Percentiles rank a stretch among this genome's conserved stretches.
Conservation (phyloP, 83 land plant species). For the Thuja plicata region DNA sequence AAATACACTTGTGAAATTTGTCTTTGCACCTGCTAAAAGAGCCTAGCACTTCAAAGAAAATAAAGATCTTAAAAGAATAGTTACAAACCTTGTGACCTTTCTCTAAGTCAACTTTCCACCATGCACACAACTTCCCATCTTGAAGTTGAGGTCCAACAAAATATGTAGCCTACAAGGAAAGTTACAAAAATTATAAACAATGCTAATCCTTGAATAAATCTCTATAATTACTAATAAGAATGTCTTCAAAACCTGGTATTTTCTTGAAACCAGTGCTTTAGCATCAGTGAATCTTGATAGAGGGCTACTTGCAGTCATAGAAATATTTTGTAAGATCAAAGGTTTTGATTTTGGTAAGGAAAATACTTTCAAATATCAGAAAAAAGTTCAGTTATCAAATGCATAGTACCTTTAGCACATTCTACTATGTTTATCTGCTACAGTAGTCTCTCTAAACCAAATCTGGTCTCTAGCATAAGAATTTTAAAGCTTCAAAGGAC, state of each 20-base stretch:
- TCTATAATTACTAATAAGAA: too few species aligned
- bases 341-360: not conserved
- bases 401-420: not conserved
- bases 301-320: slow-evolving; percentile 89
- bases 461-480: not conserved
- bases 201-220: too few species aligned
- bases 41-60: not conserved
- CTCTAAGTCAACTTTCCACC: slow-evolving; percentile 98
- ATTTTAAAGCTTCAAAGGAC: not conserved
- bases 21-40: not conserved
- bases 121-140: slow-evolving; percentile 62
- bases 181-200: not conserved
- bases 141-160: slow-evolving; percentile 84
- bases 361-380: not conserved
- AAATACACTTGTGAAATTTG: not conserved
- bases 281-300: slow-evolving; percentile 84
- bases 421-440: not conserved
- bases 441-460: not conserved
- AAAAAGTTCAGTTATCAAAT: not conserved
- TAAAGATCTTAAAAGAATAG: not conserved
- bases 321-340: slow-evolving; percentile 52
- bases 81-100: slow-evolving; percentile 74
- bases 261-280: slow-evolving; percentile 79
- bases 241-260: slow-evolving; percentile 69
- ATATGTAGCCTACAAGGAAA: slow-evolving; percentile 66